Base-by-base conservation (phyloP, 2,329 filamentous ascomycete genomes). In the Stromatinia cepivora region DNA sequence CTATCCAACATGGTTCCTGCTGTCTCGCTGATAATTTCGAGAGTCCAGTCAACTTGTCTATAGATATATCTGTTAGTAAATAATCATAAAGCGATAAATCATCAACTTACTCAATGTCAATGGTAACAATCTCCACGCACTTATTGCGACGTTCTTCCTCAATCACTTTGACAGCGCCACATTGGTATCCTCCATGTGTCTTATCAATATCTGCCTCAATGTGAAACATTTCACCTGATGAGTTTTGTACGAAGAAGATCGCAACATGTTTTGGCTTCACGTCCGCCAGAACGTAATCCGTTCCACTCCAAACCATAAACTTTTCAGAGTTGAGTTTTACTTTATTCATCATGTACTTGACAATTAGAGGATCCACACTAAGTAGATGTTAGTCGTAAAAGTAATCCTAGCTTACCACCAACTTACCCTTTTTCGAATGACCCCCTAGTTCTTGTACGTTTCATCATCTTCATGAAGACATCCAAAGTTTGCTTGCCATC, bases 21-120 rank as follows among this genome's bases (percentile, higher is more conserved):
- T 42, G 74, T 73, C 50, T 78, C 77, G 2, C 75, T 73, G 36
- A 77, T 73, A 15, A 79, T 72, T 36, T 78, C 76, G 13, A 78
- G 34, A n/a, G 69, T 70, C 75, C 77, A 78, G 66, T 78, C 74
- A 48, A 77, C 50, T 48, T 73, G 58, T 53, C 77, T 78, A 66
- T 36, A 4, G 50, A 13, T 34, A 31, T 34, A 42, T 28, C 56
- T 56, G 57, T 63, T 39, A 68, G 61, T 45, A 31, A 15, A 11
- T 36, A 5, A 66, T 58, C 31, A 39, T 25, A 22, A 28, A 69
- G 22, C 34, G 58, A 42, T 58, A 39, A 28, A 66, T 36, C 11
- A 42, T 28, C 17, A 59, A 58, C 64, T 57, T 66, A 71, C 70
- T 69, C 75, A 45, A 77, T 69, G 53, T 78, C 75, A 25, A 77